Evolutionary conservation across 148 eudicot species (phyloP).

Genomic region (Persicaria maculosa): DNA sequence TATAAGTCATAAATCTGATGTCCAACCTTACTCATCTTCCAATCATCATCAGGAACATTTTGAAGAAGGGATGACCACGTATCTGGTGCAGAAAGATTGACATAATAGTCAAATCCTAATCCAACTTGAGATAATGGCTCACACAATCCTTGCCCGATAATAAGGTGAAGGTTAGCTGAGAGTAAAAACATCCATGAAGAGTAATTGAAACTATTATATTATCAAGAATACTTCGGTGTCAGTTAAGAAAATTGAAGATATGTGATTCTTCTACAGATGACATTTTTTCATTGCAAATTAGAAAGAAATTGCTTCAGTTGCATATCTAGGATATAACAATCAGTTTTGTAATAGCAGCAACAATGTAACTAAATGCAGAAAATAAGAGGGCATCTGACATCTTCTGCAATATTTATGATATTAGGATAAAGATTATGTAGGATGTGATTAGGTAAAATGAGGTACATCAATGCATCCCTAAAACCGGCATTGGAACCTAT

Average conservation of each 20-base stretch:
- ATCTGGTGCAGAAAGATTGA: slow-evolving; percentile 75
- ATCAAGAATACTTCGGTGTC: background rate
- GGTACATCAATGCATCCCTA: slow-evolving; percentile 73
- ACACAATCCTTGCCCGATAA: slow-evolving; percentile 70
- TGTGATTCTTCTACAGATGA: background rate
- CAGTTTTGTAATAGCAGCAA: background rate
- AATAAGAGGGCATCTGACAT: slow-evolving; percentile 42
- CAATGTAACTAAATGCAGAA: background rate
- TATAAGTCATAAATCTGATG: background rate
- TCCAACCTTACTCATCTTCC: slow-evolving; percentile 96
- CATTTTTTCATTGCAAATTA: background rate
- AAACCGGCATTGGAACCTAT: no score
- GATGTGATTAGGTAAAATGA: slow-evolving; percentile 81
- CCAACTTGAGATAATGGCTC: slow-evolving; percentile 96
- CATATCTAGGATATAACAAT: background rate
- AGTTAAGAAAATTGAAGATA: background rate
- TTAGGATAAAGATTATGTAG: slow-evolving; percentile 85
- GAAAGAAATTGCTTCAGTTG: background rate
- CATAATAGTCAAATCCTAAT: slow-evolving; percentile 17
- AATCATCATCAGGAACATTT: slow-evolving; percentile 67
- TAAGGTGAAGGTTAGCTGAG: background rate
- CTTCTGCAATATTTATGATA: slow-evolving; percentile 90
- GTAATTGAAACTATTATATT: background rate
- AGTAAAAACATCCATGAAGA: background rate
- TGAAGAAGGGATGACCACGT: slow-evolving; percentile 77